Evolutionary conservation across 2,329 filamentous ascomycete genomes (phyloP).

Genomic region (Trichoderma sp.): DNA sequence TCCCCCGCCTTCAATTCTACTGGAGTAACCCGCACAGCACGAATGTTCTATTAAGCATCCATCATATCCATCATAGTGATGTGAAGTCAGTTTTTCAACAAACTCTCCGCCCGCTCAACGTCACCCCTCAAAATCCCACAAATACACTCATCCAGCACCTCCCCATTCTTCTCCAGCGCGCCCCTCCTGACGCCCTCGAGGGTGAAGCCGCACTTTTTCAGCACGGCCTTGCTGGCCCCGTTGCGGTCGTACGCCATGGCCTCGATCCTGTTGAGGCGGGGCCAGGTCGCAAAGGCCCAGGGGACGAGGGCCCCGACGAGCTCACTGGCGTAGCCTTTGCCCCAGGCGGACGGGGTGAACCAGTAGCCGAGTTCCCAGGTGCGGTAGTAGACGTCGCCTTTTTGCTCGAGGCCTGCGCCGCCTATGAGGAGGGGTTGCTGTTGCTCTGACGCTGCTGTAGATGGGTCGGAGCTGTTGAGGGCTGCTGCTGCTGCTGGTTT

Average conservation of each 20-base stretch:
- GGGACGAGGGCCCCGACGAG: slow-evolving; percentile 43
- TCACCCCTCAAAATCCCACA: slow-evolving; percentile 10
- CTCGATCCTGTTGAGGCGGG: slow-evolving; percentile 39
- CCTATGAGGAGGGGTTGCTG: slow-evolving; percentile 41
- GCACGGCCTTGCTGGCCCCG: not conserved
- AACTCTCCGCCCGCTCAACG: not conserved
- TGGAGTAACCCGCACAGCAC: too few species aligned
- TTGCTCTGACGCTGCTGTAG: slow-evolving; percentile 13
- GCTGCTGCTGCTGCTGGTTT: slow-evolving; percentile 30
- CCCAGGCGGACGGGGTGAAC: slow-evolving; percentile 48
- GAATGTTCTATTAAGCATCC: too few species aligned
- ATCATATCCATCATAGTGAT: too few species aligned
- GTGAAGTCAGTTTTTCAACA: not conserved
- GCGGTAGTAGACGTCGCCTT: slow-evolving; percentile 45
- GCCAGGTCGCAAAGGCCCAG: slow-evolving; percentile 50
- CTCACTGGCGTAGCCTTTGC: slow-evolving; percentile 49
- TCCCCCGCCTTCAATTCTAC: too few species aligned
- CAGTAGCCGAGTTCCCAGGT: slow-evolving; percentile 55
- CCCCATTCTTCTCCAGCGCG: slow-evolving; percentile 21
- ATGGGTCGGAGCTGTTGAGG: too few species aligned
- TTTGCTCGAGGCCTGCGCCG: slow-evolving; percentile 44
- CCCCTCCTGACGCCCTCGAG: slow-evolving; percentile 15
- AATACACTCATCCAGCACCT: slow-evolving; percentile 12
- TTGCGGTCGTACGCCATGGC: slow-evolving; percentile 5
- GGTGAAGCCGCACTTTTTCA: slow-evolving; percentile 14